These are phyloP conservation scores for Saitozyma sp. DNA, from an alignment of 768 basidiomycete species.

Conservation along the genomic window DNA sequence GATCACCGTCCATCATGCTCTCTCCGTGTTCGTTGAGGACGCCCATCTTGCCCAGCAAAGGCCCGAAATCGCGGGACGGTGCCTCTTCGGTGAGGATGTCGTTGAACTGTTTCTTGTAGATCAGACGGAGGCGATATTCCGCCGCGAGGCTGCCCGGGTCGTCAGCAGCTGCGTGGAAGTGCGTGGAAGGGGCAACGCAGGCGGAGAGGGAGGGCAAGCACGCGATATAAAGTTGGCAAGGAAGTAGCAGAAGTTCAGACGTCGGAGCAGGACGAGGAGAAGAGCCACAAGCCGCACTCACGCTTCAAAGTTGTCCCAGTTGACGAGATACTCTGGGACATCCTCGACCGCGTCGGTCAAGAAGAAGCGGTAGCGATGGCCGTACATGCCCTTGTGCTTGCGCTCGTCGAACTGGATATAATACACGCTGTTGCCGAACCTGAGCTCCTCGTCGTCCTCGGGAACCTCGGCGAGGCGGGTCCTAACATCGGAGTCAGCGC, in stretches of 20 bases:
- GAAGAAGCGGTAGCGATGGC: conserved; percentile 92
- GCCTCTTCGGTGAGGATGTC: conserved; percentile 80
- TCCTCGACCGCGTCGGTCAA: conserved; percentile 93
- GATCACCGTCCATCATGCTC: conserved; percentile 88
- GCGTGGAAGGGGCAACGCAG: background rate
- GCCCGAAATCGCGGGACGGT: conserved; percentile 73
- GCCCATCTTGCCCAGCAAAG: conserved; percentile 84
- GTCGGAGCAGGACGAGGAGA: background rate
- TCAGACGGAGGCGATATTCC: conserved; percentile 70
- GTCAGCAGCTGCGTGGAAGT: background rate
- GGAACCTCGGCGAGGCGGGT: conserved; percentile 65
- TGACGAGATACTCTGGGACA: conserved; percentile 95
- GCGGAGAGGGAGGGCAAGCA: background rate
- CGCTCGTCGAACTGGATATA: conserved; percentile 80
- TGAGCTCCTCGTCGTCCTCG: conserved; percentile 65
- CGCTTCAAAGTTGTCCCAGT: conserved; percentile 89
- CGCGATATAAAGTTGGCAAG: too few relatives aligned
- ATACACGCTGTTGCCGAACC: conserved; percentile 90
- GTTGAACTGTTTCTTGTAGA: conserved; percentile 88
- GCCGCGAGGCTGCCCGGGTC: conserved; percentile 67
- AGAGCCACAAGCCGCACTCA: conserved; percentile 51
- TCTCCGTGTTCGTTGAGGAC: conserved; percentile 83
- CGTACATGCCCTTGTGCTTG: conserved; percentile 64
- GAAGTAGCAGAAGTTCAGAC: background rate
- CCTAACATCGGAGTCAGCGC: conserved; percentile 5